Percentiles rank a stretch among this genome's conserved stretches.
Conservation (phyloP, 2,329 filamentous ascomycete species). For the Epichloe brachyelytri region DNA sequence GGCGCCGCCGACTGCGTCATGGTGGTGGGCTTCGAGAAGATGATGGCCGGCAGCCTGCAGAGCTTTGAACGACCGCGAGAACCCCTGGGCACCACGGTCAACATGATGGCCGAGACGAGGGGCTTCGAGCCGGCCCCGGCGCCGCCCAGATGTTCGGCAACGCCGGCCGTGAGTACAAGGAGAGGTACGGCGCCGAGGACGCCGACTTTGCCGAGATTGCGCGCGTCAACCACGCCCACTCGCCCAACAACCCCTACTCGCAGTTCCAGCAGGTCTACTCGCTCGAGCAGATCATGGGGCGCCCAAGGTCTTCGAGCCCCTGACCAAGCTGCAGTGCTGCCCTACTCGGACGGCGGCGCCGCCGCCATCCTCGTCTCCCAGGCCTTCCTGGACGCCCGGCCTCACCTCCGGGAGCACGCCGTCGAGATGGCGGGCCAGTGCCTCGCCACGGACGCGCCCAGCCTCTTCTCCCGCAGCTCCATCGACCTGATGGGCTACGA, state of each 20-base stretch:
- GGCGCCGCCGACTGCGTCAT: constrained; percentile 80
- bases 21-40: constrained; percentile 95
- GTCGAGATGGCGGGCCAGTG: constrained; percentile 79
- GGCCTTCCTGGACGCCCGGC: constrained; percentile 72
- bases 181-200: constrained; percentile 75
- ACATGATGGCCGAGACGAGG: constrained; percentile 74
- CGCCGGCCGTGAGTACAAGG: constrained; percentile 86
- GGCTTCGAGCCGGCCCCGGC: constrained; percentile 69
- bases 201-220: constrained; percentile 94
- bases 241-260: constrained; percentile 87
- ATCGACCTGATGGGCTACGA: constrained; percentile 85
- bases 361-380: constrained; percentile 83
- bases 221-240: constrained; percentile 86
- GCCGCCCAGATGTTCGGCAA: constrained; percentile 95
- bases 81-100: constrained; percentile 57
- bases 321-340: constrained; percentile 98
- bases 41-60: constrained; percentile 83
- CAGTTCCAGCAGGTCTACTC: constrained; percentile 92
- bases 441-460: constrained; percentile 71
- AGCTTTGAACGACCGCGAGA: constrained; percentile 68
- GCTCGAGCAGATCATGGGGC: constrained; percentile 64
- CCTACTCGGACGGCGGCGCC: constrained; percentile 89
- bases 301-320: constrained; percentile 67
- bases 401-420: constrained; percentile 71
- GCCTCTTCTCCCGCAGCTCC: constrained; percentile 63